phyloP scores from a whole-genome alignment of 2,329 filamentous ascomycete species.

The Microdochium paspali region DNA sequence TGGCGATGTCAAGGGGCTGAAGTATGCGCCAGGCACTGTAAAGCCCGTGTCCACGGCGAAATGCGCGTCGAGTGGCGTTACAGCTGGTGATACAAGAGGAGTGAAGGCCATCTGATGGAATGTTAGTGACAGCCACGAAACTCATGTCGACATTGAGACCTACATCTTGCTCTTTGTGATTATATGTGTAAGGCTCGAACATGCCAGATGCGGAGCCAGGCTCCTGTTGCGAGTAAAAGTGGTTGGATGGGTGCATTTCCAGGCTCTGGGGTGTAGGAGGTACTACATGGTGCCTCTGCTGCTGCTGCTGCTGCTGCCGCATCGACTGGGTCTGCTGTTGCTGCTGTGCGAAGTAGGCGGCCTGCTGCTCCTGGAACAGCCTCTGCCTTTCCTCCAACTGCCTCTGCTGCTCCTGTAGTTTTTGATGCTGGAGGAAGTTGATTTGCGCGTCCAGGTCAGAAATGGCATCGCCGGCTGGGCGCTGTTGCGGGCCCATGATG shows the following conservation, averaged over 20 bases:
- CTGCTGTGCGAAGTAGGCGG: slow-evolving; percentile 41
- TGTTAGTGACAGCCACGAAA: slow-evolving; percentile 14
- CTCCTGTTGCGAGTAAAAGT: slow-evolving; percentile 51
- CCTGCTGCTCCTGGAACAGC: slow-evolving; percentile 28
- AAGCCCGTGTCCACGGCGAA: slow-evolving; percentile 53
- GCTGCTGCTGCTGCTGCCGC: slow-evolving; percentile 24
- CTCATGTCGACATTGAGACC: slow-evolving; percentile 15
- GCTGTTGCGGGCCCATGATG: slow-evolving; percentile 33
- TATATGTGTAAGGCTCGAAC: slow-evolving; percentile 56
- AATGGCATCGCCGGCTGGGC: slow-evolving; percentile 42
- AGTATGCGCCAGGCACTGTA: slow-evolving; percentile 62
- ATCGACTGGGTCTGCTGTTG: too few species aligned
- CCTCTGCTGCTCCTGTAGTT: slow-evolving; percentile 49
- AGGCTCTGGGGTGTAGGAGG: slow-evolving; percentile 76
- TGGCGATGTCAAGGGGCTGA: slow-evolving; percentile 75
- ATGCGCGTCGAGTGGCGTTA: slow-evolving; percentile 67
- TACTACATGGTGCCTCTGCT: slow-evolving; percentile 36
- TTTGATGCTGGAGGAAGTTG: slow-evolving; percentile 55
- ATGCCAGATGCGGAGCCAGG: slow-evolving; percentile 47
- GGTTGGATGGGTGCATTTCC: slow-evolving; percentile 57
- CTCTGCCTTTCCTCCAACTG: slow-evolving; percentile 48
- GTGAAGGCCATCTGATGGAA: slow-evolving; percentile 60
- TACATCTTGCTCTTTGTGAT: slow-evolving; percentile 63
- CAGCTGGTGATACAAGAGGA: slow-evolving; percentile 73
- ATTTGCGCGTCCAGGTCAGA: slow-evolving; percentile 57